phyloP scores from a whole-genome alignment of 116 monocot species.

The Trichopus zeylanicus region DNA sequence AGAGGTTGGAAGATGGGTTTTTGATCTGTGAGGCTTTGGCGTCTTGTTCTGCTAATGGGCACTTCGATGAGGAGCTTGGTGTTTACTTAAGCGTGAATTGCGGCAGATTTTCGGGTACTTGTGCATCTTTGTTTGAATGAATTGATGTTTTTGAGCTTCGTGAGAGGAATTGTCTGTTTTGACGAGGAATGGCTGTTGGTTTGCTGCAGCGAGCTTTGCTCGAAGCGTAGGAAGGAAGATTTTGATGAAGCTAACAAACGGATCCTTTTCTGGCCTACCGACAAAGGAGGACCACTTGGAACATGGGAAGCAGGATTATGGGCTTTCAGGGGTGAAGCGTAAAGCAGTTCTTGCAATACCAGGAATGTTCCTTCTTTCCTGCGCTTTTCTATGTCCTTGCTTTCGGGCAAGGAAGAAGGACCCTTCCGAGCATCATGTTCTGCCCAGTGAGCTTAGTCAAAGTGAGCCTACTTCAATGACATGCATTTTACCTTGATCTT shows the following conservation, averaged over 20 bases:
- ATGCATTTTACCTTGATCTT: neutral
- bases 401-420: conserved; percentile 39
- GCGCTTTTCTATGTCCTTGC: conserved; percentile 35
- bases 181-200: neutral
- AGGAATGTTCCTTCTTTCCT: conserved; percentile 35
- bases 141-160: neutral
- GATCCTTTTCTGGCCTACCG: neutral
- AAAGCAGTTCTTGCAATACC: conserved; percentile 17
- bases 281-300: neutral
- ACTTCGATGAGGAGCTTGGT: neutral
- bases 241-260: conserved; percentile 8
- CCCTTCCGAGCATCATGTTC: conserved; percentile 16
- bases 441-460: conserved; percentile 14
- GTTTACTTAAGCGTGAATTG: neutral
- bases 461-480: conserved; percentile 12
- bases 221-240: conserved; percentile 15
- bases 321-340: neutral
- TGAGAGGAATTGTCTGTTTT: neutral
- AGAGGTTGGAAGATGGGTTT: conserved; percentile 14
- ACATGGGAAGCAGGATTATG: neutral
- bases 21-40: conserved; percentile 21
- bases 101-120: conserved; percentile 19
- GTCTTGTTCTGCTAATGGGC: conserved; percentile 7
- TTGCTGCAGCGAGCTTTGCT: conserved; percentile 1
- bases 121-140: neutral